Percentiles rank a stretch among this genome's conserved stretches.
Conservation (phyloP, 179 eudicot genomes). For the Spinacia oleracea region DNA sequence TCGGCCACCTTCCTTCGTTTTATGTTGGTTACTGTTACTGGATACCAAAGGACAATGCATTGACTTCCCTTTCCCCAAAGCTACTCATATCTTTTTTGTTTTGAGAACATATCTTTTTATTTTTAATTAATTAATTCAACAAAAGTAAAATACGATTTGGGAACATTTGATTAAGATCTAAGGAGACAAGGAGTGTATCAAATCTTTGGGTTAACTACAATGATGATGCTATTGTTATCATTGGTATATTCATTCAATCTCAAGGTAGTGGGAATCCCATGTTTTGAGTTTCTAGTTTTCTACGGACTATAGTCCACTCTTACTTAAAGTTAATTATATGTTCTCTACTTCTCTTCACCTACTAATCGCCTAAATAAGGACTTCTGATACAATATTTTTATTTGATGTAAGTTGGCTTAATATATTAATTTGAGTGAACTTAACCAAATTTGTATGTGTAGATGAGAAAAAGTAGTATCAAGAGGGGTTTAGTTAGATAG, state of each 20-base stretch:
- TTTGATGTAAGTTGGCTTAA: too few relatives aligned
- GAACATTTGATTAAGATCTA: neutral
- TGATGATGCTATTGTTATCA: neutral
- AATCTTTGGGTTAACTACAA: neutral
- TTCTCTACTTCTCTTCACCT: too few relatives aligned
- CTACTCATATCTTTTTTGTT: neutral
- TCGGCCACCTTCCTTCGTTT: neutral
- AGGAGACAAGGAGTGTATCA: neutral
- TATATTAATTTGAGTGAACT: too few relatives aligned
- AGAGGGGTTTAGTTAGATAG: too few relatives aligned
- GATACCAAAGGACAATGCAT: constrained; percentile 21
- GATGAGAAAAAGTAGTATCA: too few relatives aligned
- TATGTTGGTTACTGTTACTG: constrained; percentile 2
- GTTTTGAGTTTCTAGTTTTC: neutral
- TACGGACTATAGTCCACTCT: too few relatives aligned
- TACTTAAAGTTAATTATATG: too few relatives aligned
- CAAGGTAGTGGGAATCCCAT: neutral
- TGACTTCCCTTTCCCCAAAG: constrained; percentile 8
- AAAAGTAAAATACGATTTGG: neutral
- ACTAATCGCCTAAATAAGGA: too few relatives aligned
- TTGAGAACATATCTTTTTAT: neutral
- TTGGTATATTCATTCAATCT: neutral
- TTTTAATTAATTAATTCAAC: neutral
- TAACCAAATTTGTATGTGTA: too few relatives aligned
- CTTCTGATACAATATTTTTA: too few relatives aligned